Base-by-base conservation (phyloP, 345 rosid species). In the Citrus cavaleriei region DNA sequence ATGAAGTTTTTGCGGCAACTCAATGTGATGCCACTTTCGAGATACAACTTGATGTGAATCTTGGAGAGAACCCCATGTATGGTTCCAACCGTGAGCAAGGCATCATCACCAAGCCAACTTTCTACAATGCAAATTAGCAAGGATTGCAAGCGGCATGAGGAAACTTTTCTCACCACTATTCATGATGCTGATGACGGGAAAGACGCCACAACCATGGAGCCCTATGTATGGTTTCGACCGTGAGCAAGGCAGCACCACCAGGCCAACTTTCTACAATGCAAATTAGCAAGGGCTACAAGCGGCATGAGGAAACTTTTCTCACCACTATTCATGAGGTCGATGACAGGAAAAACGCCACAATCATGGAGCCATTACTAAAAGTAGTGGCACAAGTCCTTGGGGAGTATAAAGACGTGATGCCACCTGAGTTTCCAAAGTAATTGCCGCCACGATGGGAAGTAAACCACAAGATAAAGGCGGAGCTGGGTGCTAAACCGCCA, bases 131-230 rank as follows among this genome's bases (percentile, higher is more conserved):
- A 21, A 57, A 19, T 57, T 2, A 57, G 1, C 0, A 57, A 21
- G 1, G 8, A 24, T 18, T 19, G 3, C 0, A 57, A 57, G 24
- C 0, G 24, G 1, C 3, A 22, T 0, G 0, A 21, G 3, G n/a
- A 57, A 9, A 57, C 60, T 0, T 57, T 18, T 7, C 24, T 57
- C 6, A 7, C 8, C 8, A 57, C 25, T 2, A 57, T 57, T 5
- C 8, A 42, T 10, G 1, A 12, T 4, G 14, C 0, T 1, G 4
- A 42, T 10, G 4, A 10, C 4, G 0, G 49, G 14, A 10, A 42
- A 3, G 16, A 10, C 4, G 0, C 12, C 16, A 10, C 4, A 10
- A 3, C 4, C 4, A 42, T 42, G 1, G 14, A 42, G 4, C 3
- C 3, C 1, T 12, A 2, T 10, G 16, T 4, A 1, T 42, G 16